Evolutionary conservation across 2,329 filamentous ascomycete genomes (phyloP), one percentile per base, ranked within the genome.

Genomic region (Paraphoma sp.): DNA sequence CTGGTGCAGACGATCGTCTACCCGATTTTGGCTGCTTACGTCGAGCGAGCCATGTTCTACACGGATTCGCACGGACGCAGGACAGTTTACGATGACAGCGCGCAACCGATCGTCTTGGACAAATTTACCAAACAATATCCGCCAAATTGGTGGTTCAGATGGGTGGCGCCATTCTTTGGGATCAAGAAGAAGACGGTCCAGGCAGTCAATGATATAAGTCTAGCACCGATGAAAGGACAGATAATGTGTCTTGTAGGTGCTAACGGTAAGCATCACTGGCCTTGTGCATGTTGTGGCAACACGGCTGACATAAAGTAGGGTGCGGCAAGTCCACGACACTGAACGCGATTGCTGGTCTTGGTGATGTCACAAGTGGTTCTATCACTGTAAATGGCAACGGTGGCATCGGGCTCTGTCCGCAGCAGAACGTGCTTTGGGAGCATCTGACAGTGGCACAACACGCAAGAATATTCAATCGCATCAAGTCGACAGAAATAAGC

Each of bases 391-490:
- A 92, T 60, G 87, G 87, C 0, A 87, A 86, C 6, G 90, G 90
- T 5, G 91, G 90, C 0, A 83, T 96, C 38, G 92, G 92, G 10
- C 87, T 95, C 41, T 93, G 91, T 54, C 93, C 93, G 0, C 93
- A 96, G 72, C 92, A 93, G 80, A 96, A 96, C 66, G 92, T 96
- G 1, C 82, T 96, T 5, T 96, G 93, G 92, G 89, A 93, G 64
- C 87, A 92, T 54, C 78, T 97, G 54, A 95, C 90, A 0, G 92
- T 95, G 0, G 84, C 87, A 64, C 91, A 96, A 73, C 92, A 96
- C 69, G 86, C 96, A n/a, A 77, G 78, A 12, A 90, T 95, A 48
- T 96, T 96, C 78, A 92, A 93, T 73, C 81, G 82, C 41, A 82
- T 97, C 50, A 96, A 97, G 70, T 59, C 60, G 5, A 84, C 85